phyloP scores from a whole-genome alignment of 2,329 filamentous ascomycete species.

The Colletotrichum chlorophyti region DNA sequence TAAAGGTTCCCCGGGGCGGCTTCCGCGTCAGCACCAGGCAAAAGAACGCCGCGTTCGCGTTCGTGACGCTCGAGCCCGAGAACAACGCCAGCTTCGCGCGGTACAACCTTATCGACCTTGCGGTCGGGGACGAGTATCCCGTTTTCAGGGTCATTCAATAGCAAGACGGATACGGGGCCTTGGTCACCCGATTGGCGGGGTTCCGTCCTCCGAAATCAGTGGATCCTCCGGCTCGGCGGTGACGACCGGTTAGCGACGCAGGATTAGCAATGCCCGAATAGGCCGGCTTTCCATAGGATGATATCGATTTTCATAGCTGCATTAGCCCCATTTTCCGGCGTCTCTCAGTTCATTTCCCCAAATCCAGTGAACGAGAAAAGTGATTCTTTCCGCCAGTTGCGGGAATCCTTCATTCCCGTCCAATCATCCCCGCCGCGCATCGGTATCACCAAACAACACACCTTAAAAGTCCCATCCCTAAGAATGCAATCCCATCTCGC shows the following conservation, averaged over 20 bases:
- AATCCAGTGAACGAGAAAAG: neutral
- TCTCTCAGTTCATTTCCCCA: neutral
- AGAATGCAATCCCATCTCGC: neutral
- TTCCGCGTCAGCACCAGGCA: constrained; percentile 39
- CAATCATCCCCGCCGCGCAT: constrained; percentile 2
- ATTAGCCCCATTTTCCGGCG: too few species aligned
- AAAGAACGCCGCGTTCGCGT: constrained; percentile 37
- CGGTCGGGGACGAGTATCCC: constrained; percentile 38
- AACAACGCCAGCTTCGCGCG: constrained; percentile 38
- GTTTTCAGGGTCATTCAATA: constrained; percentile 32
- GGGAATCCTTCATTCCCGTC: neutral
- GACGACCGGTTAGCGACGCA: neutral
- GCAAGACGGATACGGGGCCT: neutral
- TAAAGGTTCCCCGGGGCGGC: constrained; percentile 35
- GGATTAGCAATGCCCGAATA: neutral
- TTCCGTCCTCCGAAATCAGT: neutral
- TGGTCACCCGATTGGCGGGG: neutral
- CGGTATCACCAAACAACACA: neutral
- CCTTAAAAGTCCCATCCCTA: too few species aligned
- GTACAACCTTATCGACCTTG: constrained; percentile 37
- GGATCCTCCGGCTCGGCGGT: neutral
- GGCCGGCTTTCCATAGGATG: too few species aligned
- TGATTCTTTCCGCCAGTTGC: neutral
- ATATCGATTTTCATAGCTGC: too few species aligned
- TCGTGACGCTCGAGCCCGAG: constrained; percentile 39